Evolutionary conservation across 768 basidiomycete species (phyloP), one percentile per base, ranked within the genome.

Genomic region (Kwoniella shandongensis): DNA sequence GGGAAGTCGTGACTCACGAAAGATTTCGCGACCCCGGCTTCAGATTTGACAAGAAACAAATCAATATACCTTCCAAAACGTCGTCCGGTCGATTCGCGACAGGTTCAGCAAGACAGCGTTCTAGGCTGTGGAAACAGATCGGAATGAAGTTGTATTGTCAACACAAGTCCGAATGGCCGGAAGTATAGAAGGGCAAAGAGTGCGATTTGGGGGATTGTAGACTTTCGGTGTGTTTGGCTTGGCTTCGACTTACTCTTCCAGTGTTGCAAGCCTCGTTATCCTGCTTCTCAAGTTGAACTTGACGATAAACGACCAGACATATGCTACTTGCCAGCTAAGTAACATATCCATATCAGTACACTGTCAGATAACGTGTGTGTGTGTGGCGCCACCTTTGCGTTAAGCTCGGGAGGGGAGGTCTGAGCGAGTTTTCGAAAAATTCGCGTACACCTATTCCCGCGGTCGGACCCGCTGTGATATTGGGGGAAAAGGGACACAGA

Each of bases 61-160:
- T 65, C 27, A 73, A 45, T 5, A 65, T 66, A 29, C 68, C 62
- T 39, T 73, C 68, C 4, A 73, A 58, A 3, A 68, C 54, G 42
- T 73, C 71, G 47, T 73, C 68, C 3, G 71, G 71, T 47, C 70
- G 54, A 45, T 72, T 67, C 6, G 70, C 67, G 4, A 72, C 59
- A 13, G 70, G 67, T 54, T 67, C 67, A 11, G 32, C 36, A 17
- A 72, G 57, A 35, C 57, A 65, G 51, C 55, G 29, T 44, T 72
- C 70, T 36, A 69, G 67, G 49, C 70, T 72, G 41, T 20, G 17
- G 22, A 22, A n/a, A 35, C 6, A 22, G 35, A 25, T n/a, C n/a
- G 7, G 20, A 30, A 47, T 32, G 44, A 15, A 45, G 17, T 20
- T 30, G 26, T 17, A 17, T 18, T 13, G 20, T 52, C n/a, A 48